Evolutionary conservation across 495 filamentous ascomycete genomes (phyloP), one percentile per base, ranked within the genome.

Genomic region (Lepidopterella palustris): DNA sequence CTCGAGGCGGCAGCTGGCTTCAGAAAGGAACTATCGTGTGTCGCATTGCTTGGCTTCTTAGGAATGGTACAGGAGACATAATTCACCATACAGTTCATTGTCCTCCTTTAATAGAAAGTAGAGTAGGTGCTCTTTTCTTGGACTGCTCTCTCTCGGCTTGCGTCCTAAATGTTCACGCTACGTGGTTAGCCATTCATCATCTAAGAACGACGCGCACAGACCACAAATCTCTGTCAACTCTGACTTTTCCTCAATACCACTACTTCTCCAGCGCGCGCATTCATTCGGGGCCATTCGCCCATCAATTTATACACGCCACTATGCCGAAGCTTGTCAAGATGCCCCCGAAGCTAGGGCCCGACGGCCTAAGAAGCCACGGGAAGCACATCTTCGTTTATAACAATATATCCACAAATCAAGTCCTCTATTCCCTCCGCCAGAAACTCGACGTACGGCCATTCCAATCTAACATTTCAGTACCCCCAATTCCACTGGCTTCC

Each of bases 341-440:
- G 21, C 35, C 26, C 53, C 29, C 20, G 51, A 51, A 42, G 4
- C 57, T 55, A 31, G 18, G 45, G 55, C 24, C 31, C 4, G 15
- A 6, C 21, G 50, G 42, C 11, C 39, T 23, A 60, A 24, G 60
- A 59, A 39, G 52, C 49, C 23, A 81, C 71, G 87, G 83, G 73
- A 84, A 76, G 72, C 78, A 88, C 68, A 87, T 98, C 74, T 98
- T 83, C 75, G 79, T 89, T 70, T 96, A 87, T 75, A 81, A 81
- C 71, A 85, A 98, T 72, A 78, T 91, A 58, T 78, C 85, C 59
- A 87, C 86, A 32, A 89, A 90, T 54, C 85, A 92, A 71, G 84
- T 93, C 27, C 74, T 97, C 48, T 95, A 95, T 72, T 92, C 89
- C 4, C 74, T 91, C 62, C 80, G 76, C 5, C 83, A 83, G 50